Base-by-base conservation (phyloP, 495 filamentous ascomycete genomes). In the Podospora anserina region DNA sequence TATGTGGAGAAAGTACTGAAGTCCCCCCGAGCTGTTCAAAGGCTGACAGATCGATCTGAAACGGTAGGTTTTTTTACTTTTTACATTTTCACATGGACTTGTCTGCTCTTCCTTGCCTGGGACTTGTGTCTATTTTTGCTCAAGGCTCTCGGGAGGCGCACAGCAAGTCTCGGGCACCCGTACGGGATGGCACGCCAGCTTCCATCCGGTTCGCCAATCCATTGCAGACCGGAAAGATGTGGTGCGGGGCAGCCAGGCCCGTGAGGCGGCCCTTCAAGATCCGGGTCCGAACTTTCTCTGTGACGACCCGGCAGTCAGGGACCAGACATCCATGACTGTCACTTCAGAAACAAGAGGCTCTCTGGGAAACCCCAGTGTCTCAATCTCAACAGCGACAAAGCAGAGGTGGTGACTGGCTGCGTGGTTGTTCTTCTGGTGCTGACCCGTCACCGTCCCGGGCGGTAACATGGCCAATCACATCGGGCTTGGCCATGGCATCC, bases 401-500 rank as follows among this genome's bases (percentile, higher is more conserved):
- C 62, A 23, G 53, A 54, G 58, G 27, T 34, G 20, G 19, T 30
- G 60, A 67, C 53, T 68, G 69, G 66, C 60, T 67, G 57, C 26
- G 53, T 54, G 30, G 34, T 4, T 32, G 15, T 18, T 61, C 65
- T 58, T 65, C 55, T 49, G 61, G 59, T 64, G 66, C 65, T 70
- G 56, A 59, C 67, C 72, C 66, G 70, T 80, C 79, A 81, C 79
- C 68, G 68, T 74, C 62, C 69, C 70, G 78, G 80, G 80, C 80
- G 80, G 74, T 74, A 81, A 80, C 74, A 68, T 61, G 69, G 66
- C 80, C 80, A 82, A 82, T 82, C 74, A 81, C 9, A 68, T n/a
- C 6, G n/a, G 55, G n/a, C 55, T 58, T 58, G 55, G n/a, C 23
- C 55, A 58, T 4, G 60, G 66, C 71, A 56, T 64, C 26, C 71